Evolutionary conservation across 192 early-diverging fungal genomes (phyloP).

Genomic region (Rhizoclosmatium sp.): DNA sequence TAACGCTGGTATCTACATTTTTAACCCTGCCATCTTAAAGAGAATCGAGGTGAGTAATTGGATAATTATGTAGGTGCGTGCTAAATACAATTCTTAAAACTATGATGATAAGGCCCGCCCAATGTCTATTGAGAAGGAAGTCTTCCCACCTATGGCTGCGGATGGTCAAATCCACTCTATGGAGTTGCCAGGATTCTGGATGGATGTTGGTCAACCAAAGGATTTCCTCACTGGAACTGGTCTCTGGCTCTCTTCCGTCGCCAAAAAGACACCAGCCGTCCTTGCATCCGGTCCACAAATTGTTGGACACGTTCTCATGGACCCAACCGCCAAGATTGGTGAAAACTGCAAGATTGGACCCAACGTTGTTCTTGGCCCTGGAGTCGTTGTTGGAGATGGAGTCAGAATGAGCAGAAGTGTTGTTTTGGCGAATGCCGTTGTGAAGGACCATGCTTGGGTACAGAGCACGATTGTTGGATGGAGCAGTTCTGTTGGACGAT

Average conservation of each 20-base stretch:
- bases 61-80: not conserved
- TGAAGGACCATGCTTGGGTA: slow-evolving; percentile 91
- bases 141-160: slow-evolving; percentile 91
- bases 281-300: slow-evolving; percentile 75
- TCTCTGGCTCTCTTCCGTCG: slow-evolving; percentile 86
- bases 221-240: slow-evolving; percentile 96
- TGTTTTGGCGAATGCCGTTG: slow-evolving; percentile 79
- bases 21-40: slow-evolving; percentile 89
- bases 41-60: slow-evolving; percentile 76
- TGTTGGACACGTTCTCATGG: slow-evolving; percentile 87
- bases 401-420: slow-evolving; percentile 90
- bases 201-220: slow-evolving; percentile 99
- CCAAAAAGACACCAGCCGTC: slow-evolving; percentile 74
- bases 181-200: slow-evolving; percentile 96
- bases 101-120: slow-evolving; percentile 72
- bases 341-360: slow-evolving; percentile 96
- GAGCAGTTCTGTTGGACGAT: slow-evolving; percentile 93
- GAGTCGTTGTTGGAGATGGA: slow-evolving; percentile 89
- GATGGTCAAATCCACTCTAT: slow-evolving; percentile 91
- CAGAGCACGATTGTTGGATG: slow-evolving; percentile 94
- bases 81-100: not conserved
- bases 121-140: slow-evolving; percentile 97
- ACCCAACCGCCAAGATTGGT: slow-evolving; percentile 93
- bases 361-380: slow-evolving; percentile 95
- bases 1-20: slow-evolving; percentile 99